Evolutionary conservation across 2,329 filamentous ascomycete species (phyloP).

Genomic region (Fonsecaea multimorphosa): DNA sequence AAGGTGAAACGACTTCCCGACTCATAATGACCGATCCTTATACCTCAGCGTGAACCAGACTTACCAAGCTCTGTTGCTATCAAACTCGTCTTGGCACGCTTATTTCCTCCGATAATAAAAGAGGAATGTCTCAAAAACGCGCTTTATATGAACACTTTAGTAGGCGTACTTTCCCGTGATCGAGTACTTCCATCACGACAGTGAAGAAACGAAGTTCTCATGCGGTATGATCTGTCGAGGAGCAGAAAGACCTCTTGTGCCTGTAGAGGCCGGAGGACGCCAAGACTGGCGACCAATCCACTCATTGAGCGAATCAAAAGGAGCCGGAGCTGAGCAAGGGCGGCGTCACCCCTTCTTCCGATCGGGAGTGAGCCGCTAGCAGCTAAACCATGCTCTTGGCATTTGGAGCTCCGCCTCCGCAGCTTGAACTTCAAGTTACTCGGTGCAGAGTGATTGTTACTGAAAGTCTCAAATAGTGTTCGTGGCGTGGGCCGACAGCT

Average conservation of each 20-base stretch:
- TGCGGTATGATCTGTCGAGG: too few species aligned
- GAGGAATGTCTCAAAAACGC: background rate
- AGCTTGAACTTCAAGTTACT: conserved; percentile 12
- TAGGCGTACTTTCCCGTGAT: too few species aligned
- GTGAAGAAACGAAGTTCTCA: too few species aligned
- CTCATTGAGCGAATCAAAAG: too few species aligned
- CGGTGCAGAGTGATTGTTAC: background rate
- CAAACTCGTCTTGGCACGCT: background rate
- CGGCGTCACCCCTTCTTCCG: conserved; percentile 15
- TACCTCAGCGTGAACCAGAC: background rate
- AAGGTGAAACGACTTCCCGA: background rate
- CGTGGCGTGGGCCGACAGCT: conserved; percentile 7
- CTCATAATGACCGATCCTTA: background rate
- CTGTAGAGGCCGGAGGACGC: too few species aligned
- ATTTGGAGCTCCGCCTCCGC: conserved; percentile 38
- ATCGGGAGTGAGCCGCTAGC: conserved; percentile 6
- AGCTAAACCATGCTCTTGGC: background rate
- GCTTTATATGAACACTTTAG: too few species aligned
- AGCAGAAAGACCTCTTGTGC: too few species aligned
- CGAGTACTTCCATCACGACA: too few species aligned
- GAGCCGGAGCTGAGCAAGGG: too few species aligned
- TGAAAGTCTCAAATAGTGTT: conserved; percentile 3
- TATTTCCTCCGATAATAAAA: background rate
- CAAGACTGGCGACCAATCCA: too few species aligned
- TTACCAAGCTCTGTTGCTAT: conserved; percentile 2